Conservation (phyloP, 2,329 filamentous ascomycete genomes). For the Penicillium digitatum region DNA sequence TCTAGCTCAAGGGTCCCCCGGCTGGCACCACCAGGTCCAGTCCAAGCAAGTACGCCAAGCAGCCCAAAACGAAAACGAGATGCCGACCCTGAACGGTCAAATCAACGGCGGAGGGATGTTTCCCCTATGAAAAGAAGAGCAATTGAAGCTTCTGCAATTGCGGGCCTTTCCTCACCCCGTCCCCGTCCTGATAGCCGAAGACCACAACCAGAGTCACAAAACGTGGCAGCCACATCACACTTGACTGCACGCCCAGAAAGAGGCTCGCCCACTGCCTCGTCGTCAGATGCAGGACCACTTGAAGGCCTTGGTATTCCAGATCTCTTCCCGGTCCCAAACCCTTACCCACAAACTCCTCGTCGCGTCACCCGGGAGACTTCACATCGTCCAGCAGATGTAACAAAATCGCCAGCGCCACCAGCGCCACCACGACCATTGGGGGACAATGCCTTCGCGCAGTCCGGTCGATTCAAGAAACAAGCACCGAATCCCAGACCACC, state of each 20-base stretch:
- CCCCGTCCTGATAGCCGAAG: neutral
- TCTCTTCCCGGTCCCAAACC: neutral
- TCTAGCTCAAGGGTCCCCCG: neutral
- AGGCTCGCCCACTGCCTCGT: neutral
- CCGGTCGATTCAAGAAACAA: slow-evolving; percentile 1
- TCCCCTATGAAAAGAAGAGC: slow-evolving; percentile 12
- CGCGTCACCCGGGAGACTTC: neutral
- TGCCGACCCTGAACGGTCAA: neutral
- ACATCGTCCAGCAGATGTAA: neutral
- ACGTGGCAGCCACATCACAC: neutral
- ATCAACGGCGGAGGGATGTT: neutral
- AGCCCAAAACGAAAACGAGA: slow-evolving; percentile 25
- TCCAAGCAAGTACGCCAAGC: neutral
- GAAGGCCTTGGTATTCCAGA: slow-evolving; percentile 1
- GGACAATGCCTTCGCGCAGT: slow-evolving; percentile 8
- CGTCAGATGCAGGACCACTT: neutral
- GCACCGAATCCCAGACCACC: neutral
- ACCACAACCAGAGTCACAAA: neutral
- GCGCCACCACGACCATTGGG: neutral
- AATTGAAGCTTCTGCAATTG: neutral
- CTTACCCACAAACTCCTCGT: neutral
- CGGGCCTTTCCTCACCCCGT: neutral
- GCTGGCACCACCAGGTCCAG: neutral
- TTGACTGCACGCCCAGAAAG: neutral
- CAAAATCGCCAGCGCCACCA: neutral